Evolutionary conservation across 1,139 yeast genomes (phyloP).

Genomic region (Pichia sp.): DNA sequence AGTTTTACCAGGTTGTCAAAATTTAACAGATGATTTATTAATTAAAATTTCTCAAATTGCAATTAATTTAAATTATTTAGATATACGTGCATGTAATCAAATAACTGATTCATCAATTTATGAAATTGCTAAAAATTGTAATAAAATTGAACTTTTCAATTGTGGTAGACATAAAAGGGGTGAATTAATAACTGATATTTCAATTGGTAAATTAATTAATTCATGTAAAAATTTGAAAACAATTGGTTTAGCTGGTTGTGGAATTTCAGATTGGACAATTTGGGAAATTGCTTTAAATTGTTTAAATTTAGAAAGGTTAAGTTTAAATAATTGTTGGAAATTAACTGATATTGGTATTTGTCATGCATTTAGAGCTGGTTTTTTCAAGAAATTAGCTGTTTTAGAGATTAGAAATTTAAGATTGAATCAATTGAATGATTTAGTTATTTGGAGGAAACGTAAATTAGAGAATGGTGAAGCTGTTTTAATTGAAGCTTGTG

Average conservation of each 20-base stretch:
- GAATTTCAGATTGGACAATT: slow-evolving; percentile 63
- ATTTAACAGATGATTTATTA: slow-evolving; percentile 55
- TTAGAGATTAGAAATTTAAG: slow-evolving; percentile 66
- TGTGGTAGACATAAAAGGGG: slow-evolving; percentile 75
- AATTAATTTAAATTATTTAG: slow-evolving; percentile 57
- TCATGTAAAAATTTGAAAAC: slow-evolving; percentile 50
- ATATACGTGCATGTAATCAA: slow-evolving; percentile 77
- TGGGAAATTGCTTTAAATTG: slow-evolving; percentile 72
- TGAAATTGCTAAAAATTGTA: slow-evolving; percentile 55
- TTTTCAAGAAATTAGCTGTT: slow-evolving; percentile 58
- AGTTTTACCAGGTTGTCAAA: slow-evolving; percentile 68
- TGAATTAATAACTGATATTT: slow-evolving; percentile 60
- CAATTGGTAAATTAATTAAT: slow-evolving; percentile 51
- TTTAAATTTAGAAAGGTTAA: slow-evolving; percentile 51
- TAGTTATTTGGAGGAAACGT: slow-evolving; percentile 61
- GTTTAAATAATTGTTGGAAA: slow-evolving; percentile 66
- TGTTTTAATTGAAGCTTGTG: slow-evolving; percentile 72
- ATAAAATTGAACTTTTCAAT: slow-evolving; percentile 49
- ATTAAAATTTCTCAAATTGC: slow-evolving; percentile 45
- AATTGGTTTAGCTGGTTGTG: slow-evolving; percentile 85
- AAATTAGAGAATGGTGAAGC: slow-evolving; percentile 41
- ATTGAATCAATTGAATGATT: slow-evolving; percentile 52
- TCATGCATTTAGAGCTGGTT: slow-evolving; percentile 44
- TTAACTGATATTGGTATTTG: slow-evolving; percentile 66
- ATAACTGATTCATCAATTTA: slow-evolving; percentile 72